Conservation (phyloP, 2,329 filamentous ascomycete genomes). For the Colletotrichum endophyticum region DNA sequence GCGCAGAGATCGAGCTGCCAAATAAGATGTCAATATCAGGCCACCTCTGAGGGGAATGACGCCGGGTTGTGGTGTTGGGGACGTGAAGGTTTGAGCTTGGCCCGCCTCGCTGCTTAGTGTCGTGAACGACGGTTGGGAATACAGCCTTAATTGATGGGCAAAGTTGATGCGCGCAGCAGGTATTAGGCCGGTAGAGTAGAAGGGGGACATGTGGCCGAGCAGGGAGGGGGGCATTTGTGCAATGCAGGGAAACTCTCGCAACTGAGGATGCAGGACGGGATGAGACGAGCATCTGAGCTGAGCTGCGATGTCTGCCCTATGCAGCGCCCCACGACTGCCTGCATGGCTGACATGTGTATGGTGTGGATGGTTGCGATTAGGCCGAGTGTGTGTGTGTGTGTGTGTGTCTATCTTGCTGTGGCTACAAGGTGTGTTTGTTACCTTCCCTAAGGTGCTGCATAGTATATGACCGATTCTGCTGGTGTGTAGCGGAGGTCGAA, state of each 20-base stretch:
- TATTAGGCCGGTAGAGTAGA: not conserved
- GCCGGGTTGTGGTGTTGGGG: not conserved
- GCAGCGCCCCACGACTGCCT: not conserved
- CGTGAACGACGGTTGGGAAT: slow-evolving; percentile 10
- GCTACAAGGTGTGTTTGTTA: not conserved
- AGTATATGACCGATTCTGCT: not conserved
- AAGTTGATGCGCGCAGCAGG: slow-evolving; percentile 5
- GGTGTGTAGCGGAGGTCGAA: not conserved
- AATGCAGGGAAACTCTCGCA: not conserved
- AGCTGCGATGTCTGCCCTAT: not conserved
- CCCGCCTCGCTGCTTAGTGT: not conserved
- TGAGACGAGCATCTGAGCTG: slow-evolving; percentile 11
- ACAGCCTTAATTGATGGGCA: slow-evolving; percentile 8
- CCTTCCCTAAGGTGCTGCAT: not conserved
- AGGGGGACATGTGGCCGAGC: slow-evolving; percentile 9
- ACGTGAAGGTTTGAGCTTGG: slow-evolving; percentile 9
- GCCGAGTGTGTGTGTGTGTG: not conserved
- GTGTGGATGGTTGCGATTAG: not conserved
- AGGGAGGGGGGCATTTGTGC: not conserved
- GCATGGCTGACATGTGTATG: slow-evolving; percentile 2
- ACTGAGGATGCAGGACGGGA: not conserved
- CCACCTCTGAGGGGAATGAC: not conserved
- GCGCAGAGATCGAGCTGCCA: slow-evolving; percentile 17
- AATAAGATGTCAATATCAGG: slow-evolving; percentile 17
- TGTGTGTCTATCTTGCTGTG: not conserved